Evolutionary conservation across 73 alveolate genomes (phyloP).

Genomic region (Tetrahymena elliotti): DNA sequence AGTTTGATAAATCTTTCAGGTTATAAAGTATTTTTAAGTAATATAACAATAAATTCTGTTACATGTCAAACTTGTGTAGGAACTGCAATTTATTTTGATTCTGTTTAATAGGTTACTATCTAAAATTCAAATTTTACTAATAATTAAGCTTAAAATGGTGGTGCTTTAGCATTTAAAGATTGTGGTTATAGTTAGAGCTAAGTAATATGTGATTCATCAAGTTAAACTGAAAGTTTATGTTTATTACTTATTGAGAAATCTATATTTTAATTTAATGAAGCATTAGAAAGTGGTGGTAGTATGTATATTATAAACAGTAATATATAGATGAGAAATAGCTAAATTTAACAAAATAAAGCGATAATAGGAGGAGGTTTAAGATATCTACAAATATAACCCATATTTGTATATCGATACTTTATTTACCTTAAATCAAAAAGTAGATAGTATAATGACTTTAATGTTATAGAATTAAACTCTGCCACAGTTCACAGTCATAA

Average conservation of each 20-base stretch:
- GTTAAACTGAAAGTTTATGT: not conserved
- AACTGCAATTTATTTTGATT: not conserved
- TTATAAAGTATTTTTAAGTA: not conserved
- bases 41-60: not conserved
- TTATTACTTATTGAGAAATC: not conserved
- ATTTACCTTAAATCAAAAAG: not conserved
- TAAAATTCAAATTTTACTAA: not conserved
- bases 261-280: not conserved
- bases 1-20: not conserved
- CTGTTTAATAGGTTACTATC: not conserved
- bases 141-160: not conserved
- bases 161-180: not conserved
- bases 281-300: not conserved
- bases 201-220: not conserved
- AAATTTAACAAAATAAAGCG: not conserved
- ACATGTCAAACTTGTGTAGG: not conserved
- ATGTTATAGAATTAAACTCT: not conserved
- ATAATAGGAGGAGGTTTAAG: not conserved
- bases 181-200: not conserved
- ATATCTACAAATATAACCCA: not conserved
- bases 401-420: not conserved
- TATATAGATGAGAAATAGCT: not conserved
- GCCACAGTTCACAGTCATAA: not conserved
- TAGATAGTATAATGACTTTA: not conserved
- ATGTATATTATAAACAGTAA: not conserved